phyloP scores from a whole-genome alignment of 129 eudicot genomes.

The Oenanthe sinensis region DNA sequence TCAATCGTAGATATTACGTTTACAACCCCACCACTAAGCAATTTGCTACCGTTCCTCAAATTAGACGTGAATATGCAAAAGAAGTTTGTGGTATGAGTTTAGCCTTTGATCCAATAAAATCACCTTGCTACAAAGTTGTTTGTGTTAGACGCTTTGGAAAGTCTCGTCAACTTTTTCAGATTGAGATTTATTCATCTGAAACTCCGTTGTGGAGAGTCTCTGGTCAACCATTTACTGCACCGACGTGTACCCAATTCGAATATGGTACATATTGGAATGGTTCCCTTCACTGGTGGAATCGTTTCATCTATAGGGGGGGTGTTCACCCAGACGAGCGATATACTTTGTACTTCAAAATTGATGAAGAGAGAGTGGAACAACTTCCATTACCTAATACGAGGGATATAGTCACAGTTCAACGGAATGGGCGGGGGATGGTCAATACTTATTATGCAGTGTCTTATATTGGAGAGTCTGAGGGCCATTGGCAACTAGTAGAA shows the following conservation, averaged over 20 bases:
- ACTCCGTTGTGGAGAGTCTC: background rate
- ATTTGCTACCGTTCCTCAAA: background rate
- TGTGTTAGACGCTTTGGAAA: background rate
- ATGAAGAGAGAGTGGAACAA: background rate
- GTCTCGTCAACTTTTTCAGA: background rate
- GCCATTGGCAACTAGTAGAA: background rate
- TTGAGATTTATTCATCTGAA: constrained; percentile 1
- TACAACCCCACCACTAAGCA: background rate
- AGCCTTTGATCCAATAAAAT: background rate
- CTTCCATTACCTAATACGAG: background rate
- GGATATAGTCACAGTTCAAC: background rate
- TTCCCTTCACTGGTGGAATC: background rate
- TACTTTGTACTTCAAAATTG: background rate
- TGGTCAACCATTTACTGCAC: background rate
- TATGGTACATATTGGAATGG: background rate
- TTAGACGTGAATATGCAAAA: background rate
- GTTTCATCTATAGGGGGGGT: background rate
- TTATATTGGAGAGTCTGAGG: background rate
- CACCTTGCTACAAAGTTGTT: background rate
- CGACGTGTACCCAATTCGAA: background rate
- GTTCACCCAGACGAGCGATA: background rate
- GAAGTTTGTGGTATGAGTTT: background rate
- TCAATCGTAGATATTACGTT: background rate
- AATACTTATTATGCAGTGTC: background rate
- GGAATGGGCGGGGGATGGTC: background rate